A percentile compares a stretch with the other conserved stretches of the same genome.
These are phyloP conservation scores for Mortierella polycephala DNA, from an alignment of 371 early-diverging fungal genomes.

Conservation along the genomic window DNA sequence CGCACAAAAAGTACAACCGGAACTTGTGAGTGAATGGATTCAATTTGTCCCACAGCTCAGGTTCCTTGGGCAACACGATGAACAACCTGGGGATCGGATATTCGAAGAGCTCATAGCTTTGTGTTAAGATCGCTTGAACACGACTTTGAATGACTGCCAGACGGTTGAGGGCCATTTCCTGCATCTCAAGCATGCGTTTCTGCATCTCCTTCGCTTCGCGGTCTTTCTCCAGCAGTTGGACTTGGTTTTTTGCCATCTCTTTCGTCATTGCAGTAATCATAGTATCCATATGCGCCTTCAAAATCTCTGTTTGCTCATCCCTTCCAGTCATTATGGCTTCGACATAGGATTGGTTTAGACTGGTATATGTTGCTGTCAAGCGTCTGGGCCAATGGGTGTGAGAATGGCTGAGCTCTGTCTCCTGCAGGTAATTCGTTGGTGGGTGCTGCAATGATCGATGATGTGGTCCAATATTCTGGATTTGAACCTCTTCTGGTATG, in stretches of 20 bases:
- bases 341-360: background rate
- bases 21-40: constrained; percentile 4
- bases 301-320: background rate
- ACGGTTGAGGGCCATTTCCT: background rate
- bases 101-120: constrained; percentile 16
- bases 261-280: background rate
- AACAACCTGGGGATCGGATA: constrained; percentile 22
- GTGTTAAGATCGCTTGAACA: constrained; percentile 6
- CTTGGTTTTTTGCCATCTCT: background rate
- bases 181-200: background rate
- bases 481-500: too few species aligned
- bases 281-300: background rate
- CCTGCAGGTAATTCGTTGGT: too few species aligned
- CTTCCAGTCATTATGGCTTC: background rate
- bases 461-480: too few species aligned
- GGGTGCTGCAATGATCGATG: too few species aligned
- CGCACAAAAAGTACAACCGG: constrained; percentile 17
- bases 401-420: too few species aligned
- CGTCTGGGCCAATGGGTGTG: too few species aligned
- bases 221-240: background rate
- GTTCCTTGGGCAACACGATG: constrained; percentile 11
- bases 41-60: background rate
- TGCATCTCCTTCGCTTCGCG: background rate
- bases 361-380: background rate
- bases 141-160: constrained; percentile 3